Conservation (phyloP, 2,329 filamentous ascomycete species). For the Colletotrichum musae region DNA sequence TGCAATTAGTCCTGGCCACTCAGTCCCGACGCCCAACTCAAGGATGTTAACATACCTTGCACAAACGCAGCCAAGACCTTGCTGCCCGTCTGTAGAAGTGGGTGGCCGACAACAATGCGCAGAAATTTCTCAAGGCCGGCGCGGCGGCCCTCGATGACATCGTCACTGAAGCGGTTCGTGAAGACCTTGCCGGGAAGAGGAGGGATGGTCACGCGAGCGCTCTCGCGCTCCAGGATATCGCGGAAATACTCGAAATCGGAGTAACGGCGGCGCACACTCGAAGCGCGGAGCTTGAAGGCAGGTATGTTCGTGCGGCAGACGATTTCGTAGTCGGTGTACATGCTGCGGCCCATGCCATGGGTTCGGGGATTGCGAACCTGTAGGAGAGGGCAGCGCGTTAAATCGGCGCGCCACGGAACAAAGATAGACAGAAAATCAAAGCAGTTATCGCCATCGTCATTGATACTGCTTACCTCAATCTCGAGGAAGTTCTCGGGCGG, state of each 20-base stretch:
- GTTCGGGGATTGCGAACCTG: constrained; percentile 95
- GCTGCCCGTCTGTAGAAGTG: constrained; percentile 95
- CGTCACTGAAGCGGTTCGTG: constrained; percentile 97
- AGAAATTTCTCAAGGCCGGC: constrained; percentile 95
- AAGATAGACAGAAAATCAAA: no score
- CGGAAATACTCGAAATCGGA: constrained; percentile 99
- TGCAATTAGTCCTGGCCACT: not conserved
- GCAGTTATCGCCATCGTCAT: not conserved
- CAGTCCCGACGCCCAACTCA: no score
- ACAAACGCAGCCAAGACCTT: constrained; percentile 97
- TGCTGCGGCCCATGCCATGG: constrained; percentile 92
- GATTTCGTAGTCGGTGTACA: constrained; percentile 99
- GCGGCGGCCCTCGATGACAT: constrained; percentile 95
- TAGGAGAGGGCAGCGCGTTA: constrained; percentile 29
- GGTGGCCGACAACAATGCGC: constrained; percentile 97
- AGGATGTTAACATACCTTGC: constrained; percentile 74
- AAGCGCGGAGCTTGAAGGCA: constrained; percentile 95
- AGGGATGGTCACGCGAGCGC: constrained; percentile 93
- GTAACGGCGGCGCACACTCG: constrained; percentile 91
- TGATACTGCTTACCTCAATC: constrained; percentile 80
- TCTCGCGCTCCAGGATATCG: constrained; percentile 96
- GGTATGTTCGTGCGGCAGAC: constrained; percentile 98
- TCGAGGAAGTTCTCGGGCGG: constrained; percentile 99
- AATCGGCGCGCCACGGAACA: not conserved
- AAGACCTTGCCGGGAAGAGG: constrained; percentile 97